These are phyloP conservation scores for Leccinum sublutescens DNA, from an alignment of 768 basidiomycete genomes.

Conservation along the genomic window DNA sequence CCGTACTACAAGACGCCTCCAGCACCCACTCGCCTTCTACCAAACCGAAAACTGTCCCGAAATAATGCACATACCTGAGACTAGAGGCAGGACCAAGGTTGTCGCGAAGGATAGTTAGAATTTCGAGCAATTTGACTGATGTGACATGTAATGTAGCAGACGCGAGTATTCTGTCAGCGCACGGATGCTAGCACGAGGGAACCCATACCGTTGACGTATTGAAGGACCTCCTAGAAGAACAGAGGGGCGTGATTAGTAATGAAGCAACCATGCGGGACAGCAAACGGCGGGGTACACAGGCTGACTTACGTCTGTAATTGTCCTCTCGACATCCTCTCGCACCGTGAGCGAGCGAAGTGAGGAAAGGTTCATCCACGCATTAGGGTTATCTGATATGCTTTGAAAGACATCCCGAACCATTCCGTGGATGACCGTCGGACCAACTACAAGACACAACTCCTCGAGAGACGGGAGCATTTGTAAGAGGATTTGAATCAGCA, in stretches of 20 bases:
- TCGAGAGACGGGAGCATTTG: background rate
- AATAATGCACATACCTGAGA: background rate
- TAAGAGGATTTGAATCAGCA: background rate
- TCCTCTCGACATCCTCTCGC: background rate
- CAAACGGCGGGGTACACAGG: background rate
- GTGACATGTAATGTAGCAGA: background rate
- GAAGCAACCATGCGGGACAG: background rate
- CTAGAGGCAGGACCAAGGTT: background rate
- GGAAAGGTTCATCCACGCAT: background rate
- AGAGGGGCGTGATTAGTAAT: no score
- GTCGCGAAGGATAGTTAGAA: background rate
- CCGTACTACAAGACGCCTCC: background rate
- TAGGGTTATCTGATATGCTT: background rate
- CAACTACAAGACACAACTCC: background rate
- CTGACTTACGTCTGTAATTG: background rate
- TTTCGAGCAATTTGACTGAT: background rate
- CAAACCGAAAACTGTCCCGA: background rate
- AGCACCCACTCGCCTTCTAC: background rate
- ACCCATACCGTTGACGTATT: no score
- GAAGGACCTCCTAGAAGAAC: no score
- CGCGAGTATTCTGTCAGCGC: background rate
- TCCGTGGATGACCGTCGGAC: background rate
- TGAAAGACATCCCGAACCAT: background rate
- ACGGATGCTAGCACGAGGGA: no score
- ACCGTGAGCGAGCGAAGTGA: background rate